These are phyloP conservation scores for Paramecium pentaurelia DNA, from an alignment of 73 alveolate species.

Conservation along the genomic window DNA sequence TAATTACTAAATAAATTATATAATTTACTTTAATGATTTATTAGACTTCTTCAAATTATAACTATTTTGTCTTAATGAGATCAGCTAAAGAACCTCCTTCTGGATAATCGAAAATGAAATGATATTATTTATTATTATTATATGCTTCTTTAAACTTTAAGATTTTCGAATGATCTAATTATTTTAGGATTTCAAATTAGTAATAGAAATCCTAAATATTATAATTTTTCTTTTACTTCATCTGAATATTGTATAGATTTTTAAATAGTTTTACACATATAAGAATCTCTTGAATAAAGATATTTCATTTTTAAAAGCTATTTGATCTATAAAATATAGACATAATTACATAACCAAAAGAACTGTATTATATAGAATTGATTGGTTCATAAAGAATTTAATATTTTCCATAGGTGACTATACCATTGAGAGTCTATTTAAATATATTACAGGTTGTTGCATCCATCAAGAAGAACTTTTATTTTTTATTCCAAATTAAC, in stretches of 20 bases:
- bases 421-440: background rate
- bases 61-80: background rate
- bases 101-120: background rate
- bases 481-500: background rate
- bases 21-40: background rate
- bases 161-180: background rate
- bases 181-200: background rate
- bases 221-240: background rate
- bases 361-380: background rate
- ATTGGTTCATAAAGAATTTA: background rate
- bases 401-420: background rate
- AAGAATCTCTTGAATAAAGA: background rate
- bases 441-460: background rate
- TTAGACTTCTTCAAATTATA: background rate
- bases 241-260: background rate
- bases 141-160: background rate
- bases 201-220: background rate
- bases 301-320: background rate
- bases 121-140: background rate
- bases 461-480: background rate
- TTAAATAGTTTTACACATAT: background rate
- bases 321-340: background rate
- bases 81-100: background rate
- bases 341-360: background rate
- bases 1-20: background rate